These are phyloP conservation scores for Fusarium illudens DNA, from an alignment of 2,329 filamentous ascomycete species.

Conservation along the genomic window DNA sequence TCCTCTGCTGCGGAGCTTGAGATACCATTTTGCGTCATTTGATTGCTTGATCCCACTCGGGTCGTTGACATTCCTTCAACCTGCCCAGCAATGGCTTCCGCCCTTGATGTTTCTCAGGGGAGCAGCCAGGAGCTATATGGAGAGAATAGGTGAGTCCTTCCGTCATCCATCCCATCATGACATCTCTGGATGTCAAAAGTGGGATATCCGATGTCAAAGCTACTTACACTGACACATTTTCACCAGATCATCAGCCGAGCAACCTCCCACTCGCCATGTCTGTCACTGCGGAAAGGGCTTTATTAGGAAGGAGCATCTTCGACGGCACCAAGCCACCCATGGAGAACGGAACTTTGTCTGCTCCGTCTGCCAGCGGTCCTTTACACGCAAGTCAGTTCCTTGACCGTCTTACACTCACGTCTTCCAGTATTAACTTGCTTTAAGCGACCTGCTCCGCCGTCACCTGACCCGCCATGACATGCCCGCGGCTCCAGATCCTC, in stretches of 20 bases:
- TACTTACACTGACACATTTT: constrained; percentile 9
- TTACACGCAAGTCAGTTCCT: constrained; percentile 49
- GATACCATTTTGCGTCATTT: neutral
- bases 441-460: constrained; percentile 51
- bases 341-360: constrained; percentile 47
- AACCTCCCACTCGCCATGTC: constrained; percentile 37
- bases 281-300: constrained; percentile 54
- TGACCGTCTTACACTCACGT: neutral
- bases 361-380: constrained; percentile 49
- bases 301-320: constrained; percentile 52
- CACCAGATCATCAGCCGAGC: constrained; percentile 25
- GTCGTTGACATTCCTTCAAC: neutral
- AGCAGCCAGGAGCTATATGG: constrained; percentile 3
- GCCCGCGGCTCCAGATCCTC: constrained; percentile 42
- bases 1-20: neutral
- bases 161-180: neutral
- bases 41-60: constrained; percentile 30
- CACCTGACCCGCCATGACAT: constrained; percentile 49
- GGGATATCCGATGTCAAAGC: constrained; percentile 18
- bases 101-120: constrained; percentile 37
- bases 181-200: neutral
- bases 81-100: constrained; percentile 13
- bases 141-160: constrained; percentile 11
- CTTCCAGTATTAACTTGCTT: neutral
- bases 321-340: constrained; percentile 52